Conservation (phyloP, 2,329 filamentous ascomycete species). For the Sclerotiophoma versabilis region DNA sequence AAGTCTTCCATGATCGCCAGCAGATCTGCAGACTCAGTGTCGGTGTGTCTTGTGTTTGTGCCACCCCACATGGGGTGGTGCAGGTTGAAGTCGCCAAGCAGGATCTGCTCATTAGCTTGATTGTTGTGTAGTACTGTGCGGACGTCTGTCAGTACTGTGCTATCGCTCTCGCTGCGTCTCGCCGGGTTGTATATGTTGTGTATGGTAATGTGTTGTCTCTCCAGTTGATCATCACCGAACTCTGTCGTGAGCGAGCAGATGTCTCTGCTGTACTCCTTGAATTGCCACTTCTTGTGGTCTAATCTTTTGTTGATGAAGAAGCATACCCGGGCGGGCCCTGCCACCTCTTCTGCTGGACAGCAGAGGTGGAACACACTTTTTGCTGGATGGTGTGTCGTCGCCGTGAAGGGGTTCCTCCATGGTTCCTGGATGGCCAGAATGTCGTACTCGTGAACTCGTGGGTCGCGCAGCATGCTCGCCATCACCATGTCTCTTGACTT, state of each 20-base stretch:
- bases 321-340: constrained; percentile 26
- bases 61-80: constrained; percentile 15
- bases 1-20: constrained; percentile 20
- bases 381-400: constrained; percentile 33
- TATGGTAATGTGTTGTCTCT: neutral
- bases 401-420: constrained; percentile 23
- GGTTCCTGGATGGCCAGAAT: constrained; percentile 27
- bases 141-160: neutral
- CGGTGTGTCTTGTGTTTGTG: constrained; percentile 7
- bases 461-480: constrained; percentile 29
- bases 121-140: neutral
- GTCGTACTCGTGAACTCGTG: constrained; percentile 24
- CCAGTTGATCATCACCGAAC: neutral
- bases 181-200: neutral
- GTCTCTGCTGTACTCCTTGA: constrained; percentile 23
- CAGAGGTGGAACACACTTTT: constrained; percentile 26
- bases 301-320: constrained; percentile 36
- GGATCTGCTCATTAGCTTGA: neutral
- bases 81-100: too few species aligned
- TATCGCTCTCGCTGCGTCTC: neutral
- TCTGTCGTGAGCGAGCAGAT: constrained; percentile 23
- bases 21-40: constrained; percentile 16
- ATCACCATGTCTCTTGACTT: constrained; percentile 33
- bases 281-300: constrained; percentile 21
- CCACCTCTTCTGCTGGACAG: constrained; percentile 15